A percentile compares a stretch with the other conserved stretches of the same genome.
Evolutionary conservation across 1,284 basidiomycete species (phyloP).

Genomic region (Ceratobasidium theobromae): DNA sequence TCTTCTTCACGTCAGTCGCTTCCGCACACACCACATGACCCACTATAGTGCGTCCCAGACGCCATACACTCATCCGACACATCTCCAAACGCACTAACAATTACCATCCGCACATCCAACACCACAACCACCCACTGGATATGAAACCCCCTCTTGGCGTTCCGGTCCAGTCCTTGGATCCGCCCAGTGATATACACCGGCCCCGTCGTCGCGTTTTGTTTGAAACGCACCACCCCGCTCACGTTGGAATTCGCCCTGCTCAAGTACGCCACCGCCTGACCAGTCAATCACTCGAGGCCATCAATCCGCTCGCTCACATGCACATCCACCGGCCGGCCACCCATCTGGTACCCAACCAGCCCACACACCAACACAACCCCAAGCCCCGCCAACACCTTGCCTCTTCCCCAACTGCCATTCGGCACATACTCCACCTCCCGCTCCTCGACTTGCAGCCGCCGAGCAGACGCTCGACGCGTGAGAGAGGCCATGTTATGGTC

Average conservation of each 20-base stretch:
- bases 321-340: background rate
- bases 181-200: constrained; percentile 63
- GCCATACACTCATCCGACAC: constrained; percentile 66
- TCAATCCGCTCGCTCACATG: background rate
- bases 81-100: constrained; percentile 64
- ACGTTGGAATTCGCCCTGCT: constrained; percentile 58
- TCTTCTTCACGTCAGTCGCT: constrained; percentile 40
- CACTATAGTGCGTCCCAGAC: constrained; percentile 70
- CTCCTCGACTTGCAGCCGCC: constrained; percentile 2
- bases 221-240: constrained; percentile 65
- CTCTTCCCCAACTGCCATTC: constrained; percentile 34
- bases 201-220: constrained; percentile 54
- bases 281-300: background rate
- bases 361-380: background rate
- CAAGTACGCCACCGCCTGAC: constrained; percentile 66
- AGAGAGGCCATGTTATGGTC: constrained; percentile 6
- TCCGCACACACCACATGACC: background rate
- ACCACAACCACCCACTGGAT: constrained; percentile 59
- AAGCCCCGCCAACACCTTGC: constrained; percentile 5
- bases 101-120: background rate
- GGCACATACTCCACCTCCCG: too few relatives aligned
- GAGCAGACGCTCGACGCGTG: constrained; percentile 24
- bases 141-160: constrained; percentile 70
- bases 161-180: constrained; percentile 62
- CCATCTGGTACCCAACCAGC: constrained; percentile 12